phyloP scores from a whole-genome alignment of 2,329 filamentous ascomycete species.

The Fusarium verrucosum region DNA sequence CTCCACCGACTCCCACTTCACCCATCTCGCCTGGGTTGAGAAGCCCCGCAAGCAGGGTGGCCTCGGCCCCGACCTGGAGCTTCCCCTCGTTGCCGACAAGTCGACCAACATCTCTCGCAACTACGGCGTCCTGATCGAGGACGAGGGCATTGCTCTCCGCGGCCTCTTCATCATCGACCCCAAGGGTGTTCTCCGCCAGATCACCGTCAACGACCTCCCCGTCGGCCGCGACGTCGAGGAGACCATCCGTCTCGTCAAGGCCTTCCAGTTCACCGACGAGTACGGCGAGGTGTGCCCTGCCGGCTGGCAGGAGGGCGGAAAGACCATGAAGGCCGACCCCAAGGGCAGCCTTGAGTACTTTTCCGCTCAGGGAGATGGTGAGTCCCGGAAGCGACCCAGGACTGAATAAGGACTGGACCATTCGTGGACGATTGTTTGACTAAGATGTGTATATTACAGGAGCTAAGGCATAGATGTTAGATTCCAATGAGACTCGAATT shows the following conservation, averaged over 20 bases:
- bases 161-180: conserved; percentile 74
- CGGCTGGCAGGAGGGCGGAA: conserved; percentile 58
- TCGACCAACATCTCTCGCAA: conserved; percentile 67
- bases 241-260: conserved; percentile 71
- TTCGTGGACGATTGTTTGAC: conserved; percentile 16
- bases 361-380: conserved; percentile 38
- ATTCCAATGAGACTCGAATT: conserved; percentile 31
- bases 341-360: conserved; percentile 63
- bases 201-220: conserved; percentile 72
- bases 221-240: conserved; percentile 73
- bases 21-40: conserved; percentile 66
- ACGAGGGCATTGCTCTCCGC: conserved; percentile 69
- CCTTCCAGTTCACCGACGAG: conserved; percentile 85
- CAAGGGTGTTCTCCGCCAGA: conserved; percentile 67
- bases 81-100: conserved; percentile 70
- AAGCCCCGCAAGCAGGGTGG: conserved; percentile 68
- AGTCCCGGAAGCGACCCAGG: conserved; percentile 37
- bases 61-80: conserved; percentile 66
- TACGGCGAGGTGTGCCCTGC: conserved; percentile 78
- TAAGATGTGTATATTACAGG: conserved; percentile 34
- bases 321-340: conserved; percentile 62
- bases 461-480: conserved; percentile 35
- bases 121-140: conserved; percentile 72
- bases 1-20: conserved; percentile 69
- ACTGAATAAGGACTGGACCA: conserved; percentile 20